These are phyloP conservation scores for Quercus robur DNA, from an alignment of 306 rosid genomes.

Conservation along the genomic window DNA sequence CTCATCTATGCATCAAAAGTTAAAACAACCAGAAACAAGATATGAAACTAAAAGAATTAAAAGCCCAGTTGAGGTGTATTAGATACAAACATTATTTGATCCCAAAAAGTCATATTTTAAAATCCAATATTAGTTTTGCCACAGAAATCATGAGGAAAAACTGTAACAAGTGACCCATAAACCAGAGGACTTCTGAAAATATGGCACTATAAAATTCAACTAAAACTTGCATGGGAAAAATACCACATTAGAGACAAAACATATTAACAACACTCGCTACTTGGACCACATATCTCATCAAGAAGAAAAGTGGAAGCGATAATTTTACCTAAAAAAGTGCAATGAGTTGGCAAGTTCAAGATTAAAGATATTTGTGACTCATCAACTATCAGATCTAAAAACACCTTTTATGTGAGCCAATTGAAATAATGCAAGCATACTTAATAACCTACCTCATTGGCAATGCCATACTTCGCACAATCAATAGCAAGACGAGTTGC, in stretches of 20 bases:
- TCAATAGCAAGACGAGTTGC: constrained; percentile 99
- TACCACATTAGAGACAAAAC: neutral
- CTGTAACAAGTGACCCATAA: neutral
- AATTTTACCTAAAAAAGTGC: neutral
- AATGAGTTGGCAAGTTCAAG: neutral
- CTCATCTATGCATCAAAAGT: neutral
- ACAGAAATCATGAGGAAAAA: neutral
- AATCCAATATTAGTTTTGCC: neutral
- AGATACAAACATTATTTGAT: neutral
- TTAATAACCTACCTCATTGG: constrained; percentile 70
- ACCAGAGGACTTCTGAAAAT: neutral
- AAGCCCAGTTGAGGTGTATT: neutral
- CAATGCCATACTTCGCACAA: constrained; percentile 98
- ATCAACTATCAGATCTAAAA: neutral
- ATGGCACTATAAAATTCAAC: neutral
- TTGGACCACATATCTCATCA: neutral
- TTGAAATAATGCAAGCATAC: constrained; percentile 5
- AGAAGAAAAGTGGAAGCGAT: neutral
- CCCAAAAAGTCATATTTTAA: neutral
- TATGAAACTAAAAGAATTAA: neutral
- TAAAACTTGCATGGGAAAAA: neutral
- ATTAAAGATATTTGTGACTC: neutral
- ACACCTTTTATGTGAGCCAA: neutral
- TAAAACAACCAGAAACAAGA: neutral
- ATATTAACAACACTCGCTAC: neutral